Conservation (phyloP, 768 basidiomycete species). For the Boletus edulis region DNA sequence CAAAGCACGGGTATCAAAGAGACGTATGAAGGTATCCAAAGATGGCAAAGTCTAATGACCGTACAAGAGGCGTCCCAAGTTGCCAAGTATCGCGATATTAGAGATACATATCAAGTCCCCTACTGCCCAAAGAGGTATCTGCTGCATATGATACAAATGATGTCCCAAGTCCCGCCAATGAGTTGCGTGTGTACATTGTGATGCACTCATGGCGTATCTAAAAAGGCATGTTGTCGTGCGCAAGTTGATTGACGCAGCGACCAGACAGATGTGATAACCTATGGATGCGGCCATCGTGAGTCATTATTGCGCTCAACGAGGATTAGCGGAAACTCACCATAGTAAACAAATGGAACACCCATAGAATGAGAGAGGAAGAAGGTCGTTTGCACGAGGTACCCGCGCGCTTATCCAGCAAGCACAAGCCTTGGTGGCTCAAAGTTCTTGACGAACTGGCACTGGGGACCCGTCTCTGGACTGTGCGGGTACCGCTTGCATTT, state of each 20-base stretch:
- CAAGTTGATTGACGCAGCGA: neutral
- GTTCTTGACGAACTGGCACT: slow-evolving; percentile 70
- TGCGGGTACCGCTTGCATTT: slow-evolving; percentile 74
- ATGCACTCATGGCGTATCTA: slow-evolving; percentile 15
- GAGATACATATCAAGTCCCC: slow-evolving; percentile 18
- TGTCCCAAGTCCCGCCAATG: slow-evolving; percentile 15
- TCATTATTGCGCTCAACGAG: neutral
- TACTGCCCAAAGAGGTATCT: neutral
- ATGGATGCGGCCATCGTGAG: neutral
- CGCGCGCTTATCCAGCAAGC: slow-evolving; percentile 9
- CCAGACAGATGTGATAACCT: slow-evolving; percentile 2
- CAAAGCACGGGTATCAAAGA: slow-evolving; percentile 16
- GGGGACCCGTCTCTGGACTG: slow-evolving; percentile 77
- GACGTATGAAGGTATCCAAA: slow-evolving; percentile 10
- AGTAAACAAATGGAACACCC: neutral
- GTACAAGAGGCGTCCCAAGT: slow-evolving; percentile 3
- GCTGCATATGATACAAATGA: neutral
- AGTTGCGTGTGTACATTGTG: slow-evolving; percentile 27
- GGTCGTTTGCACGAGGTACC: neutral
- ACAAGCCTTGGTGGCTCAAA: slow-evolving; percentile 38
- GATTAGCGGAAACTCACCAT: slow-evolving; percentile 3
- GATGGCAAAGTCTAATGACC: neutral
- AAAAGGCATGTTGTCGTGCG: neutral
- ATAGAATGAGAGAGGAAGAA: neutral
- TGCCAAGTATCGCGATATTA: slow-evolving; percentile 18